These are phyloP conservation scores for Lentinula sp. DNA, from an alignment of 768 basidiomycete genomes.

Conservation along the genomic window DNA sequence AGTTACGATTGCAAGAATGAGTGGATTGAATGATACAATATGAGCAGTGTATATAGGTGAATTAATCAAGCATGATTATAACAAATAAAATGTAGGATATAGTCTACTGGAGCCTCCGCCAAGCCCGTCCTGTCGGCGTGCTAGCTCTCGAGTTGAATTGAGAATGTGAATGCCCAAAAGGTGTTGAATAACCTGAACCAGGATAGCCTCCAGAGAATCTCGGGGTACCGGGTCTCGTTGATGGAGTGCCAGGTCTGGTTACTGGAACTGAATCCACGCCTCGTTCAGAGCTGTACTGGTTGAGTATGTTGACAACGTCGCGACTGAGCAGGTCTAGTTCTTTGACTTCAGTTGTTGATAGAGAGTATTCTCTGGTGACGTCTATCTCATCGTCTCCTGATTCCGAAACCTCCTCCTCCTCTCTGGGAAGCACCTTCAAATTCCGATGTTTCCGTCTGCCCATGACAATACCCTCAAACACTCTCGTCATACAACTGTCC, in stretches of 20 bases:
- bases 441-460: constrained; percentile 27
- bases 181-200: constrained; percentile 56
- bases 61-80: neutral
- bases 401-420: constrained; percentile 50
- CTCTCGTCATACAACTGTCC: constrained; percentile 81
- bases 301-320: constrained; percentile 68
- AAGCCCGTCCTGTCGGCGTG: constrained; percentile 47
- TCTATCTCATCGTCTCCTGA: constrained; percentile 49
- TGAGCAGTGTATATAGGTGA: neutral
- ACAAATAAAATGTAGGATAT: neutral
- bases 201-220: constrained; percentile 15
- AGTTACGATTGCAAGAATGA: neutral
- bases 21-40: neutral
- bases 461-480: constrained; percentile 79
- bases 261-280: constrained; percentile 4
- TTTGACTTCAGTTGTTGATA: constrained; percentile 63
- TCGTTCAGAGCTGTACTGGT: constrained; percentile 65
- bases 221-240: neutral
- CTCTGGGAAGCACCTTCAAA: constrained; percentile 31
- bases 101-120: constrained; percentile 25
- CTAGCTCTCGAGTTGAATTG: constrained; percentile 51
- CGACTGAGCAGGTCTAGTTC: constrained; percentile 73
- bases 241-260: constrained; percentile 1
- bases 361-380: constrained; percentile 36
- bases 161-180: constrained; percentile 29